Base-by-base conservation (phyloP, 2,329 filamentous ascomycete genomes). In the Penicillium sp. region DNA sequence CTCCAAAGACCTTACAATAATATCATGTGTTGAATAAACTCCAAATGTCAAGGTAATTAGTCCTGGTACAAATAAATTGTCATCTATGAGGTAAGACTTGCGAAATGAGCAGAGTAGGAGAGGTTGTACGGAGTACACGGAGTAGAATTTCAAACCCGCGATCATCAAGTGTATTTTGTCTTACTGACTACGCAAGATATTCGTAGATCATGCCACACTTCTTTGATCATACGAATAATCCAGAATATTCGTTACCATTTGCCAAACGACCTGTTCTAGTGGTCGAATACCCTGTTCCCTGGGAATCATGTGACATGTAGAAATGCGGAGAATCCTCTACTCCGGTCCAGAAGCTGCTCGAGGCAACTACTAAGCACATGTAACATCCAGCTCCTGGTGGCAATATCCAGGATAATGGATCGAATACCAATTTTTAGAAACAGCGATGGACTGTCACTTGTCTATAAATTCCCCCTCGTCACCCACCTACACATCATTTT, bases 311-410 rank as follows among this genome's bases (percentile, higher is more conserved):
- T 72, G 70, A 67, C 22, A 4, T 16, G 51, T 70, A 26, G 70
- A 71, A 71, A 25, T 43, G 46, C 59, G 68, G 60, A 65, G 70
- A 72, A 71, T 40, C 57, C 42, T 64, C 67, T 37, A 61, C 58
- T 57, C 8, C 37, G 10, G 26, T 28, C 63, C 28, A 19, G 60
- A 56, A 52, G 28, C 11, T 58, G 16, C 59, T 28, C 42, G 52
- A 16, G 16, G 40, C 38, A 54, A 56, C 61, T 16, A 43, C 51
- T 42, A 30, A 8, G 38, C 26, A 42, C 16, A 30, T 28, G 52
- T 30, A 22, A 33, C 46, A 30, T 43, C 43, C 13, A 28, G 14
- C 42, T 19, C n/a, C 30, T 30, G 25, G 26, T 42, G 8, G 40
- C n/a, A 14, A 45, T 19, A 25, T 43, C 40, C 25, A 40, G 6